phyloP scores from a whole-genome alignment of 192 early-diverging fungal genomes.

The Lobosporangium transversale region DNA sequence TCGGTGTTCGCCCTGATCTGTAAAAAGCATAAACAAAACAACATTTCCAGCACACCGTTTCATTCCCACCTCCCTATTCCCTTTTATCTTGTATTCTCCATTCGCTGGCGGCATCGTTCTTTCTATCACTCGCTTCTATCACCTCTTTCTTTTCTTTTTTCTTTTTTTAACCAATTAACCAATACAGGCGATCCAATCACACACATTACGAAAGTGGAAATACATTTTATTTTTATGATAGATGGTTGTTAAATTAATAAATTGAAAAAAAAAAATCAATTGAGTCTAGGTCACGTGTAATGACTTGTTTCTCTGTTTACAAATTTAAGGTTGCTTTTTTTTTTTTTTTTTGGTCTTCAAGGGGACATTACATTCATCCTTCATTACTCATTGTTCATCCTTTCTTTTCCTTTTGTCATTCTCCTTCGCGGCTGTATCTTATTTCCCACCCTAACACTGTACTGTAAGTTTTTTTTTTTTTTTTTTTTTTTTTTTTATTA shows the following conservation, averaged over 20 bases:
- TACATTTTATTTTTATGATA: too few relatives aligned
- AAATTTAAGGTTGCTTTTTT: neutral
- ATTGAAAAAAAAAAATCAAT: too few relatives aligned
- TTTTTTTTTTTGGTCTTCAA: neutral
- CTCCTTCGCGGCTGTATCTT: neutral
- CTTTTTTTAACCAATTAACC: neutral
- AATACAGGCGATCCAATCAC: too few relatives aligned
- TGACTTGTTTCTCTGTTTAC: constrained; percentile 1
- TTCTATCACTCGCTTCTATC: neutral
- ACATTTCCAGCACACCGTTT: neutral
- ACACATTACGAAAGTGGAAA: too few relatives aligned
- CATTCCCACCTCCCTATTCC: neutral
- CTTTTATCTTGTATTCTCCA: neutral
- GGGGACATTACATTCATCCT: neutral
- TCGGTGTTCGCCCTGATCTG: constrained; percentile 82
- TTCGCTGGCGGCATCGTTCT: too few relatives aligned
- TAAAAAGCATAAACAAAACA: too few relatives aligned
- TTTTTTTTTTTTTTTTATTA: neutral
- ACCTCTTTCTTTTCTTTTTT: neutral
- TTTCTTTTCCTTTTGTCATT: constrained; percentile 1
- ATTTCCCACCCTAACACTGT: neutral
- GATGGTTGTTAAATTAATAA: too few relatives aligned
- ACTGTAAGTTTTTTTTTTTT: neutral
- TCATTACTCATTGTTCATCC: neutral
- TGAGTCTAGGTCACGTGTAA: neutral